These are phyloP conservation scores for Backusella macrospora DNA, from an alignment of 192 early-diverging fungal genomes.

Conservation along the genomic window DNA sequence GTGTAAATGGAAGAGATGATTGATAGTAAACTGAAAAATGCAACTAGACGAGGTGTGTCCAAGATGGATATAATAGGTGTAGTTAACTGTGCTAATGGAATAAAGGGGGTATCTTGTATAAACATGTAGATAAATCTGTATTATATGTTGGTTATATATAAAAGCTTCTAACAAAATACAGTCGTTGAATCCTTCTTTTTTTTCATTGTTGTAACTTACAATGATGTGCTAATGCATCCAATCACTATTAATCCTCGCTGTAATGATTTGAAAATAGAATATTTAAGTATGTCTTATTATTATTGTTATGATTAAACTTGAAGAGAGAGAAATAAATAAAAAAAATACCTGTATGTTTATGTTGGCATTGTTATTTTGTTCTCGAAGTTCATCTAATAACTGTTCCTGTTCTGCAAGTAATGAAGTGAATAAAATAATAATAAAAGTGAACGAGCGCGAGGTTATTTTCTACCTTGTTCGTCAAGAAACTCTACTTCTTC, in stretches of 20 bases:
- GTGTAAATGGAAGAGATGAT: not conserved
- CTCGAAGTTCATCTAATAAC: not conserved
- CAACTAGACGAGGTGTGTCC: not conserved
- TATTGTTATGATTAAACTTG: not conserved
- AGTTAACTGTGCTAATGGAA: not conserved
- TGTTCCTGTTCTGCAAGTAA: not conserved
- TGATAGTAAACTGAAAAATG: not conserved
- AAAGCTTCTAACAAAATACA: not conserved
- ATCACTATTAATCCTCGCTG: not conserved
- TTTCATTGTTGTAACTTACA: not conserved
- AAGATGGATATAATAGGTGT: not conserved
- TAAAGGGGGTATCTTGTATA: conserved; percentile 1
- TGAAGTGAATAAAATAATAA: not conserved
- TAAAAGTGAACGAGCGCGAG: not conserved
- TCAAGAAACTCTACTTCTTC: not conserved
- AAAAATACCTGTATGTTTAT: not conserved
- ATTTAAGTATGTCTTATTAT: too few species aligned
- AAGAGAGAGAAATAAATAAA: too few species aligned
- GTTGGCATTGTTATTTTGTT: conserved; percentile 3
- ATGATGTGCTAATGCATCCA: not conserved
- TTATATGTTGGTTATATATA: not conserved
- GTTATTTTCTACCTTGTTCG: not conserved
- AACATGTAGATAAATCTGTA: conserved; percentile 2
- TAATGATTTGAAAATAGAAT: too few species aligned
- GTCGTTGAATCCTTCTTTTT: not conserved